Percentiles rank a stretch among this genome's conserved stretches.
Conservation (phyloP, 2,329 filamentous ascomycete genomes). For the Fusarium transvaalense region DNA sequence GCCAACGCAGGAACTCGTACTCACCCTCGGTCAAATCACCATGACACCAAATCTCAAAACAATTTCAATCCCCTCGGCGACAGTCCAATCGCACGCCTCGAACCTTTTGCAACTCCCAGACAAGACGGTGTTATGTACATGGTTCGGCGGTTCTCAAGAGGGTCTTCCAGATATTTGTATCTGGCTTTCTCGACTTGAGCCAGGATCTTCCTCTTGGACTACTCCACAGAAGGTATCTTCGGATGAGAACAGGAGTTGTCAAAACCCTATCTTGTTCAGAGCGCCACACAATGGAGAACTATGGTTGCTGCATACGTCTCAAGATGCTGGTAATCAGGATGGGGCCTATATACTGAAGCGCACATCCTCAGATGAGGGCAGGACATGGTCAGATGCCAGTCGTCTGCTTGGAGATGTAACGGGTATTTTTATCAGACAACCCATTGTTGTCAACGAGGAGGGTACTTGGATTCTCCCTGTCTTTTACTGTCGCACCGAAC, state of each 20-base stretch:
- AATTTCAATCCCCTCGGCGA: conserved; percentile 53
- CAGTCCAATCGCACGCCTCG: conserved; percentile 60
- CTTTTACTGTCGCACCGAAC: conserved; percentile 57
- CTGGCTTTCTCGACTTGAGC: conserved; percentile 55
- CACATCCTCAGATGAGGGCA: conserved; percentile 53
- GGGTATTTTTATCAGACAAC: conserved; percentile 59
- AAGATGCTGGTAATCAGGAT: conserved; percentile 60
- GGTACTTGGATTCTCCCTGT: conserved; percentile 58
- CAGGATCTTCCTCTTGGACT: conserved; percentile 51
- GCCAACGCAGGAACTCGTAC: too few relatives aligned
- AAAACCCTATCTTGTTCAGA: conserved; percentile 59
- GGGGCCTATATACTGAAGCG: conserved; percentile 55
- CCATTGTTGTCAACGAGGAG: conserved; percentile 53
- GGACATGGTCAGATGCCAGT: conserved; percentile 53
- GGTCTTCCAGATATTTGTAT: conserved; percentile 60
- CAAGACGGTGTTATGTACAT: conserved; percentile 57
- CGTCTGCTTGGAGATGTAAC: conserved; percentile 51
- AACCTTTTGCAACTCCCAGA: conserved; percentile 58
- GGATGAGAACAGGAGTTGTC: conserved; percentile 57
- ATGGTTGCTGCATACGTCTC: conserved; percentile 60
- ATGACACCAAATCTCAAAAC: conserved; percentile 31
- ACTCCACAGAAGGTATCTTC: conserved; percentile 54
- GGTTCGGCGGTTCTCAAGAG: conserved; percentile 62
- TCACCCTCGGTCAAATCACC: background rate
- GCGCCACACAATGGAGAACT: conserved; percentile 52